Evolutionary conservation across 1,284 basidiomycete genomes (phyloP), one percentile per base, ranked within the genome.

Genomic region (Takashimella tepidaria): DNA sequence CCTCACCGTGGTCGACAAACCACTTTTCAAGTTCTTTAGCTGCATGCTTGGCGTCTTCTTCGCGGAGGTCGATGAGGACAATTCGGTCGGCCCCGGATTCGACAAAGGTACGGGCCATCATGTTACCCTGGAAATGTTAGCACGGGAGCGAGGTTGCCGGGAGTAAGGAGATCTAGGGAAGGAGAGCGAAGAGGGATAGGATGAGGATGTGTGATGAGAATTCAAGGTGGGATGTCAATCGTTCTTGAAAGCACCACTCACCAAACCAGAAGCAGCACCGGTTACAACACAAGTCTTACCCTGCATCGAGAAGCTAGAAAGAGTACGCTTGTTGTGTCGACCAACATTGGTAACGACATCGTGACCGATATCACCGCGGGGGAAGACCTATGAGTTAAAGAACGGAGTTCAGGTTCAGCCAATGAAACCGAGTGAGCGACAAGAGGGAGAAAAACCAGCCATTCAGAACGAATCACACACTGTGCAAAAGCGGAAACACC

Each of bases 71-170:
- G 52, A 97, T 77, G 62, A 97, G 83, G 41, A 85, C 91, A 37
- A 97, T 76, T 49, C 81, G 80, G 42, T 85, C 87, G 71, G 90
- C 91, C 50, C 91, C 92, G n/a, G 20, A 81, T 84, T 66, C 85
- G 62, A 93, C 71, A 73, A 97, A 91, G 6, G 91, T 91, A 51
- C 85, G 83, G 65, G 89, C 91, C 73, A 96, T 91, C 74, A 91
- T 85, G 66, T 88, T 83, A 13, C 92, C 92, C 31, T 37, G 16
- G 31, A 16, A 37, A 16, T 8, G 31, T 37, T 37, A 37, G 31
- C 16, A 16, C 31, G 31, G 31, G 16, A 37, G 16, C 10, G 31
- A 16, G 31, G 16, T 37, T 8, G 31, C 10, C 10, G 31, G 16
- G 31, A 16, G 31, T 8, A 37, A 16, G 31, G 31, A 37, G 31